Evolutionary conservation across 257 asterid species (phyloP), one percentile per base, ranked within the genome.

Genomic region (Paulownia fortunei): DNA sequence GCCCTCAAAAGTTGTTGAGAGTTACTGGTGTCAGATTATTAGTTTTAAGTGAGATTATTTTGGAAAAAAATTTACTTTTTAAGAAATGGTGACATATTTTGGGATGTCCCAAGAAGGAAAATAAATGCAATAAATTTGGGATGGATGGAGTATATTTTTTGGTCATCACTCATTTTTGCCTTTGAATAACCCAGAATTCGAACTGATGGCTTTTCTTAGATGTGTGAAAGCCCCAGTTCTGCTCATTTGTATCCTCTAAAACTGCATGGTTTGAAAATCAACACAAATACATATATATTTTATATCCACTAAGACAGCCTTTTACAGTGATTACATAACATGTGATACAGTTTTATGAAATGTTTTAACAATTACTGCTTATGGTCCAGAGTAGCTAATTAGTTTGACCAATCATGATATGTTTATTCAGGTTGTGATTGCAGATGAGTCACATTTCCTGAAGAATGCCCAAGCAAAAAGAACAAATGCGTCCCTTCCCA

Each of bases 391-490:
- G 34, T 41, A 68, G 67, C 69, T 49, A 60, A 76, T 44, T 60
- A 26, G 63, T 73, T 76, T 82, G 75, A 76, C 51, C 52, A 67
- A 39, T 72, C 76, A 51, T 72, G 72, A 30, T 85, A 36, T 87
- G 77, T 81, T 78, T 78, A 74, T 88, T 79, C 84, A 94, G 99
- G 86, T 91, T 74, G 96, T 92, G 76, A 88, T 95, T 81, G 99
- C 98, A 21, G 99, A 95, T 87, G 99, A 95, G 86, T 95, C 99
- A 21, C 99, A 95, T 83, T 95, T 87, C 88, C 85, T 95, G 83
- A 95, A 95, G 90, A 95, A 95, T 86, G 97, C 79, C 78, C 97
- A 88, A 86, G 99, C 99, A 69, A 95, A 95, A 84, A 85, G 99
- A 79, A 95, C 99, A 44, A 88, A 1, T 61, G 92, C 98, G 9